These are phyloP conservation scores for Myrmaecium sp. DNA, from an alignment of 2,329 filamentous ascomycete species.

Conservation along the genomic window DNA sequence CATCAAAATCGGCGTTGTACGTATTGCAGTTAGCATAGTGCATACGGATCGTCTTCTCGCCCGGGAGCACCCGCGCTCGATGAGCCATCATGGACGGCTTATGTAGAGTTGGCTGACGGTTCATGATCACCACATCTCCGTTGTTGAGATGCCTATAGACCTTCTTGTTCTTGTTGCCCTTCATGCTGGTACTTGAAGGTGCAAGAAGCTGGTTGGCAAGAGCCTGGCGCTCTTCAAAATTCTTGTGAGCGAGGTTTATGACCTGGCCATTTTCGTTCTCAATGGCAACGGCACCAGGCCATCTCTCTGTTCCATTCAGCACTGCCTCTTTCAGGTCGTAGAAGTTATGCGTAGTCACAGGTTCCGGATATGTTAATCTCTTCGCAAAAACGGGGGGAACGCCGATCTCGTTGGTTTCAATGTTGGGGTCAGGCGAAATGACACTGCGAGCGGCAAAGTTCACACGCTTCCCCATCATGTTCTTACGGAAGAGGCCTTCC, in stretches of 20 bases:
- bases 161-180: slow-evolving; percentile 77
- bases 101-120: slow-evolving; percentile 91
- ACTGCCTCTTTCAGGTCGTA: slow-evolving; percentile 91
- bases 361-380: slow-evolving; percentile 91
- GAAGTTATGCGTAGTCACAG: slow-evolving; percentile 94
- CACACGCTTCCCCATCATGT: slow-evolving; percentile 99
- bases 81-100: slow-evolving; percentile 99
- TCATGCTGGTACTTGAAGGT: slow-evolving; percentile 57
- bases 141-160: slow-evolving; percentile 92
- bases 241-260: slow-evolving; percentile 74
- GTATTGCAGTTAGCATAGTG: slow-evolving; percentile 99
- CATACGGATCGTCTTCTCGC: slow-evolving; percentile 97
- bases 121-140: slow-evolving; percentile 96
- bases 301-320: slow-evolving; percentile 82
- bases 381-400: slow-evolving; percentile 95
- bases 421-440: slow-evolving; percentile 95
- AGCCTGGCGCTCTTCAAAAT: slow-evolving; percentile 69
- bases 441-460: slow-evolving; percentile 96
- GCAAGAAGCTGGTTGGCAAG: slow-evolving; percentile 87
- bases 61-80: slow-evolving; percentile 74
- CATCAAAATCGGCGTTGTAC: slow-evolving; percentile 98
- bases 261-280: slow-evolving; percentile 93
- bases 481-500: slow-evolving; percentile 93
- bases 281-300: slow-evolving; percentile 86
- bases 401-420: slow-evolving; percentile 97